These are phyloP conservation scores for Planoprotostelium fungivorum DNA, from an alignment of 78 protist species.

Conservation along the genomic window DNA sequence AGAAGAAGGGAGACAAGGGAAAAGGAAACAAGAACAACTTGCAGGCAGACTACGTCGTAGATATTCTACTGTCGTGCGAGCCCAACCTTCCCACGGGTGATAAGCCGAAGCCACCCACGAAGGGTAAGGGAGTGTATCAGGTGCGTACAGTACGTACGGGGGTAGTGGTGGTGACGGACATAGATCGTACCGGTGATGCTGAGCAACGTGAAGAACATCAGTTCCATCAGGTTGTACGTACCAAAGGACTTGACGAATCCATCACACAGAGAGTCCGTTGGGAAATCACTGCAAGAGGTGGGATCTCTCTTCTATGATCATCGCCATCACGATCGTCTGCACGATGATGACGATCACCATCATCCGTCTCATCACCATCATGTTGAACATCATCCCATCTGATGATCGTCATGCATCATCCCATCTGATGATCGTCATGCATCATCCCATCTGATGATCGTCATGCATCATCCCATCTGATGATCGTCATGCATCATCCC, in stretches of 20 bases:
- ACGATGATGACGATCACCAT: too few relatives aligned
- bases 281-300: not conserved
- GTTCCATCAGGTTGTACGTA: constrained; percentile 7
- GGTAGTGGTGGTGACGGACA: not conserved
- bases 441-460: too few relatives aligned
- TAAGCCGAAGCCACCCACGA: not conserved
- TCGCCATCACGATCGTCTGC: too few relatives aligned
- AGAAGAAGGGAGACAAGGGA: constrained; percentile 10
- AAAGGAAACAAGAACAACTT: constrained; percentile 20
- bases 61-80: constrained; percentile 31
- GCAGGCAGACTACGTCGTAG: constrained; percentile 42
- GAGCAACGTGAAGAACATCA: not conserved
- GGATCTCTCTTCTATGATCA: not conserved
- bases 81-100: not conserved
- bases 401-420: too few relatives aligned
- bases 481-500: too few relatives aligned
- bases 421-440: too few relatives aligned
- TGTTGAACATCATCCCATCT: too few relatives aligned
- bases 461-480: too few relatives aligned
- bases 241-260: not conserved
- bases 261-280: not conserved
- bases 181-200: constrained; percentile 13
- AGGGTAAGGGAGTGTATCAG: not conserved
- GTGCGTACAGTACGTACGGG: not conserved
- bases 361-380: too few relatives aligned